These are phyloP conservation scores for Gonapodya prolifera DNA, from an alignment of 192 early-diverging fungal genomes.

Conservation along the genomic window DNA sequence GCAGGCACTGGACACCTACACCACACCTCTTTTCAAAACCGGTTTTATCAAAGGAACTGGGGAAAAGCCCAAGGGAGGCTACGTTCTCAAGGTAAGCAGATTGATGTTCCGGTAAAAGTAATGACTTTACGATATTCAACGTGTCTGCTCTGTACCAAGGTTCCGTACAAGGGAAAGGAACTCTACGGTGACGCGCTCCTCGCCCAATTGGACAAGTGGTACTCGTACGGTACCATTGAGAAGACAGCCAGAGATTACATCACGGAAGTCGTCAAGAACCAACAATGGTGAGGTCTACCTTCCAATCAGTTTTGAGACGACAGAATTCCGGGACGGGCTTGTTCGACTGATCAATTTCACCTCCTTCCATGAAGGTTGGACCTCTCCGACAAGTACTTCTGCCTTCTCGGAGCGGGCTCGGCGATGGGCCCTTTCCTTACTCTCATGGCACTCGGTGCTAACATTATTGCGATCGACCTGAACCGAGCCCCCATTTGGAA, in stretches of 20 bases:
- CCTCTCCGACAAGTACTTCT: conserved; percentile 9
- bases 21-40: conserved; percentile 2
- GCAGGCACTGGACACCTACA: conserved; percentile 3
- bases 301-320: neutral
- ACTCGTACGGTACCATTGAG: conserved; percentile 6
- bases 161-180: conserved; percentile 6
- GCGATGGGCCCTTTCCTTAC: conserved; percentile 8
- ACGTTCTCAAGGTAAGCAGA: too few relatives aligned
- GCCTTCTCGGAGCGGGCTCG: conserved; percentile 8
- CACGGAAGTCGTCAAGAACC: conserved; percentile 2
- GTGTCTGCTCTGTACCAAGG: neutral
- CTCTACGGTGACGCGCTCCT: conserved; percentile 6
- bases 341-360: too few relatives aligned
- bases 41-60: conserved; percentile 6
- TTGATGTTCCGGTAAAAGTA: too few relatives aligned
- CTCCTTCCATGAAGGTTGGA: conserved; percentile 1
- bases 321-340: too few relatives aligned
- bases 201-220: conserved; percentile 3
- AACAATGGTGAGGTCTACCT: neutral
- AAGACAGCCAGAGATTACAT: neutral
- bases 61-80: neutral
- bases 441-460: conserved; percentile 8
- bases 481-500: conserved; percentile 7
- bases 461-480: conserved; percentile 11
- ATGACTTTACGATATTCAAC: too few relatives aligned